A percentile compares a stretch with the other conserved stretches of the same genome.
Conservation (phyloP, 1,284 basidiomycete genomes). For the Lentinus polychrous region DNA sequence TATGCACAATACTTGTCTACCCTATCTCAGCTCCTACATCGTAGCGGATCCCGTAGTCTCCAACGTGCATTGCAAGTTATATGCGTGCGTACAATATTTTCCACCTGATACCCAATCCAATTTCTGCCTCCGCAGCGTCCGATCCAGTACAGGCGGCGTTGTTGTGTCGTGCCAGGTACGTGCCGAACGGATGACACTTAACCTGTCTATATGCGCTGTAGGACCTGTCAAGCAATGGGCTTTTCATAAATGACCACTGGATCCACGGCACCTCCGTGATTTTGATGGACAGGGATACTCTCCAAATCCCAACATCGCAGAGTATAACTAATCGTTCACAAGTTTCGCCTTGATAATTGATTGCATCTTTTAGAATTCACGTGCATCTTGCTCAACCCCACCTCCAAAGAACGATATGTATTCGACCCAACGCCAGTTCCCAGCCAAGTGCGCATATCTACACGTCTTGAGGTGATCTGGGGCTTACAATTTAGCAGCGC, state of each 20-base stretch:
- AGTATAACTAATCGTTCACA: conserved; percentile 28
- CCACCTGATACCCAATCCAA: background rate
- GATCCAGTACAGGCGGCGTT: conserved; percentile 61
- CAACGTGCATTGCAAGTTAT: conserved; percentile 68
- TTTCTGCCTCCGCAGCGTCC: conserved; percentile 36
- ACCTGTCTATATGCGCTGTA: conserved; percentile 21
- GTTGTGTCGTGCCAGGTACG: conserved; percentile 70
- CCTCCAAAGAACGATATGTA: conserved; percentile 31
- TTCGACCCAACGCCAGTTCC: conserved; percentile 59
- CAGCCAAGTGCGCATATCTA: conserved; percentile 24
- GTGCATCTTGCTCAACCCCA: conserved; percentile 45
- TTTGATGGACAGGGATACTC: conserved; percentile 65
- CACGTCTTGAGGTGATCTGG: background rate
- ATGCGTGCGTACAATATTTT: conserved; percentile 44
- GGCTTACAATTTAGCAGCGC: conserved; percentile 22
- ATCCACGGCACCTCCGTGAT: conserved; percentile 60
- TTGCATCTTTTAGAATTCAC: conserved; percentile 45
- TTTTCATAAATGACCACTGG: conserved; percentile 62
- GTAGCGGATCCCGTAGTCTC: conserved; percentile 50
- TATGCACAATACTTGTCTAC: background rate
- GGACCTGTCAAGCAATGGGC: conserved; percentile 77
- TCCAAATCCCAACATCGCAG: conserved; percentile 57
- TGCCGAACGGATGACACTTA: background rate
- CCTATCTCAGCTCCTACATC: conserved; percentile 36
- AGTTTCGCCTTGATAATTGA: background rate